These are phyloP conservation scores for Globisporangium spinosum DNA, from an alignment of 352 stramenopile genomes.

Conservation along the genomic window DNA sequence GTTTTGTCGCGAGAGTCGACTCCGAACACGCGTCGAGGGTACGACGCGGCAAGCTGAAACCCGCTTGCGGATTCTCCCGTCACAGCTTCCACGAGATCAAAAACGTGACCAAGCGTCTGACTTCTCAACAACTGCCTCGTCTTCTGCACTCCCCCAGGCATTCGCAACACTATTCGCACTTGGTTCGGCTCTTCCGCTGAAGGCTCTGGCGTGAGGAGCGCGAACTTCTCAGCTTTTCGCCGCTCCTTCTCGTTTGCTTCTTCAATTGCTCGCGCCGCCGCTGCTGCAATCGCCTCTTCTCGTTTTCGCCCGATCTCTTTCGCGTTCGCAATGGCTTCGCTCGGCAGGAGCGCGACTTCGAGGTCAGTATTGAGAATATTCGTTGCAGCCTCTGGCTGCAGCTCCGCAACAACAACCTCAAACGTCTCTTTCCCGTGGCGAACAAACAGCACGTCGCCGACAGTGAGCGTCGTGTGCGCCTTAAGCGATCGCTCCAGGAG, in stretches of 20 bases:
- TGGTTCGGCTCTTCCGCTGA: slow-evolving; percentile 33
- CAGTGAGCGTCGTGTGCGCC: slow-evolving; percentile 69
- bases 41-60: slow-evolving; percentile 57
- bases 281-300: slow-evolving; percentile 27
- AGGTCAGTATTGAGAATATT: slow-evolving; percentile 82
- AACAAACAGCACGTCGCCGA: slow-evolving; percentile 74
- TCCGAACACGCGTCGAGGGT: slow-evolving; percentile 57
- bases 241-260: slow-evolving; percentile 36
- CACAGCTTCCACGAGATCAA: slow-evolving; percentile 49
- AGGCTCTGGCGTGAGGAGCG: slow-evolving; percentile 35
- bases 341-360: slow-evolving; percentile 75
- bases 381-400: slow-evolving; percentile 55
- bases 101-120: slow-evolving; percentile 33
- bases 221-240: slow-evolving; percentile 36
- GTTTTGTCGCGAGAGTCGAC: slow-evolving; percentile 33
- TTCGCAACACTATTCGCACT: slow-evolving; percentile 46
- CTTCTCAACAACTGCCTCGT: slow-evolving; percentile 45
- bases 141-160: slow-evolving; percentile 40
- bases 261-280: slow-evolving; percentile 22
- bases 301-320: slow-evolving; percentile 33
- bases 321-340: slow-evolving; percentile 41
- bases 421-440: slow-evolving; percentile 74
- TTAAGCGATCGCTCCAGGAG: slow-evolving; percentile 74
- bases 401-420: slow-evolving; percentile 53
- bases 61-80: slow-evolving; percentile 37